These are phyloP conservation scores for Septoria petroselini DNA, from an alignment of 2,329 filamentous ascomycete species.

Conservation along the genomic window DNA sequence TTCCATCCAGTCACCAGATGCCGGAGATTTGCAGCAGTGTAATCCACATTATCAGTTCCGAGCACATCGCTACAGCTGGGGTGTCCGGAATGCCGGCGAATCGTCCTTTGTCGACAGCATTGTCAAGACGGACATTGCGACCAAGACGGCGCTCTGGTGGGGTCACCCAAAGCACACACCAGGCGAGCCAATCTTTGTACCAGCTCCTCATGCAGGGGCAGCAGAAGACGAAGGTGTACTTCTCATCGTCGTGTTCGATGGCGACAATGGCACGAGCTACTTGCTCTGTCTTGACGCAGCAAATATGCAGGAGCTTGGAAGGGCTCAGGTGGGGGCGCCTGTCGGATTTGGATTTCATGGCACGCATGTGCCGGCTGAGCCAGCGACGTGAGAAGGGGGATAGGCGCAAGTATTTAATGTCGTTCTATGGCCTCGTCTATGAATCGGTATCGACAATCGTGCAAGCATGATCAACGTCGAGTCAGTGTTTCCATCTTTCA, in stretches of 20 bases:
- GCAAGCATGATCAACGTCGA: too few species aligned
- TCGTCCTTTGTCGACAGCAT: constrained; percentile 62
- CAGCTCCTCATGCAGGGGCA: constrained; percentile 43
- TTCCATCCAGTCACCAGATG: constrained; percentile 50
- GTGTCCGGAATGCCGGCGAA: constrained; percentile 50
- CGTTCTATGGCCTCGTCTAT: too few species aligned
- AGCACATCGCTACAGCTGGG: constrained; percentile 60
- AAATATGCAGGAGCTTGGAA: constrained; percentile 61
- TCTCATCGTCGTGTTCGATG: constrained; percentile 63
- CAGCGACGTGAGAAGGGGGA: too few species aligned
- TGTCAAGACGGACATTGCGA: constrained; percentile 63
- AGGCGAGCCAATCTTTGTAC: constrained; percentile 66
- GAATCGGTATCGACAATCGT: too few species aligned
- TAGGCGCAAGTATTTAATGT: too few species aligned
- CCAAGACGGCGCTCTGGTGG: constrained; percentile 56
- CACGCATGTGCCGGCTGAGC: background rate
- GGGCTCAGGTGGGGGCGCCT: constrained; percentile 60
- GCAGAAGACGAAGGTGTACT: constrained; percentile 64
- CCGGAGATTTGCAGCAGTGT: constrained; percentile 64
- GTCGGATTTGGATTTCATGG: constrained; percentile 55
- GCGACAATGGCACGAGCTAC: constrained; percentile 57
- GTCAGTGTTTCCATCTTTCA: too few species aligned
- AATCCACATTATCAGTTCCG: constrained; percentile 56
- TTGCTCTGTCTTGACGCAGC: constrained; percentile 62
- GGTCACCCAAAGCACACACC: constrained; percentile 57